Evolutionary conservation across 306 rosid genomes (phyloP), one percentile per base, ranked within the genome.

Genomic region (Heteromeles arbutifolia): DNA sequence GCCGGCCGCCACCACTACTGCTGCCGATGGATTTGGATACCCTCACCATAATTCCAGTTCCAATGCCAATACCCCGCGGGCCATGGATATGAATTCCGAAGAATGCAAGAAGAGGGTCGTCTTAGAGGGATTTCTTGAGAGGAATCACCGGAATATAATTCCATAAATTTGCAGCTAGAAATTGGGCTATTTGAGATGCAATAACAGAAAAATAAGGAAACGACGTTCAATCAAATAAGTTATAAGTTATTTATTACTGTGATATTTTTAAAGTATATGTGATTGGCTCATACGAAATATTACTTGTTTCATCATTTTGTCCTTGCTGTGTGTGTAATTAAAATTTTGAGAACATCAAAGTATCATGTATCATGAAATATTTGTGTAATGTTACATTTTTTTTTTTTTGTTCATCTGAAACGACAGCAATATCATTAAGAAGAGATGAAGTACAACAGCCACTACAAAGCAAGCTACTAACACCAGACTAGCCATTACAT

Each of bases 61-160:
- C 68, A 31, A 8, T 7, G 32, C 6, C 6, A 34, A 10, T 65
- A 65, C 11, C 11, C 45, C 41, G 8, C 6, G 11, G n/a, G 67
- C 21, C 24, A 45, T 52, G 31, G 82, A 80, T 34, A 45, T 73
- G 56, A 69, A 69, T 11, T 84, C 84, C 26, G 75, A 74, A 26
- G 78, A 77, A 75, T 56, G 43, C 69, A 84, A 80, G 77, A 84
- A 80, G 80, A 84, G 48, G 75, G 87, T 80, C 62, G 75, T 84
- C 37, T 58, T 80, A 0, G 84, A 70, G 43, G 87, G 87, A 13
- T 80, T 84, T 45, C 87, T 84, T 14, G 75, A 74, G 48, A 80
- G 87, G 53, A 73, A 72, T 70, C 81, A 52, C 79, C 77, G 69
- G 11, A 80, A 45, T 64, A 8, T 17, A 7, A 17, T 34, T 34